Evolutionary conservation across 2,329 filamentous ascomycete species (phyloP), one percentile per base, ranked within the genome.

Genomic region (Fusarium praegraminearum): DNA sequence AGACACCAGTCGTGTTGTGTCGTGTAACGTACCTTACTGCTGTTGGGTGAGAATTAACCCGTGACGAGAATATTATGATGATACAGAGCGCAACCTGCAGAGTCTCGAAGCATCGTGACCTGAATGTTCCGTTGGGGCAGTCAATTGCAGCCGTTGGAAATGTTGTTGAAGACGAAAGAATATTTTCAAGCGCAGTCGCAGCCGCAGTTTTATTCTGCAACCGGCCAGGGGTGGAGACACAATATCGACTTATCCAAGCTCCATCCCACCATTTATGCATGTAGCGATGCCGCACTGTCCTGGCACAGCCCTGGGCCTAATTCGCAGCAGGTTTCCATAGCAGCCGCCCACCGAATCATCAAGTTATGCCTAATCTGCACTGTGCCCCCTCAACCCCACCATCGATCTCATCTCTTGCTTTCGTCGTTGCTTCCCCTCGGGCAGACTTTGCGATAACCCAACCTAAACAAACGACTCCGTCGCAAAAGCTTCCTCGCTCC

Each of bases 321-420:
- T 6, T 7, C n/a, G 12, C 13, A 38, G 43, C 18, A 26, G 28
- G 62, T 70, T 73, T 65, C 56, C 58, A 36, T 51, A 50, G 62
- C 56, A 67, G 64, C 64, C 51, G 44, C 53, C 40, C 60, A 61
- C 30, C 41, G 45, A 51, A 40, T 38, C 33, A 12, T 47, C 58
- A 44, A 59, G 46, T 41, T 72, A 49, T 68, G 68, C 73, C 69
- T 54, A 77, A 78, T 77, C 65, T 76, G 76, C 76, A 78, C 77
- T 78, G 78, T 80, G 76, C 76, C 78, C 78, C 77, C 75, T 75
- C 74, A 77, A 76, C 76, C 76, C 76, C 78, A 77, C 78, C 76
- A 78, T 74, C 73, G 75, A 77, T 67, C 74, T 68, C 66, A 71
- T 65, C 63, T 65, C 52, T 53, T 53, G 62, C 50, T 57, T 57